A percentile compares a stretch with the other conserved stretches of the same genome.
Evolutionary conservation across 805 yeast species (phyloP).

Genomic region (Teunomyces gatunensis): DNA sequence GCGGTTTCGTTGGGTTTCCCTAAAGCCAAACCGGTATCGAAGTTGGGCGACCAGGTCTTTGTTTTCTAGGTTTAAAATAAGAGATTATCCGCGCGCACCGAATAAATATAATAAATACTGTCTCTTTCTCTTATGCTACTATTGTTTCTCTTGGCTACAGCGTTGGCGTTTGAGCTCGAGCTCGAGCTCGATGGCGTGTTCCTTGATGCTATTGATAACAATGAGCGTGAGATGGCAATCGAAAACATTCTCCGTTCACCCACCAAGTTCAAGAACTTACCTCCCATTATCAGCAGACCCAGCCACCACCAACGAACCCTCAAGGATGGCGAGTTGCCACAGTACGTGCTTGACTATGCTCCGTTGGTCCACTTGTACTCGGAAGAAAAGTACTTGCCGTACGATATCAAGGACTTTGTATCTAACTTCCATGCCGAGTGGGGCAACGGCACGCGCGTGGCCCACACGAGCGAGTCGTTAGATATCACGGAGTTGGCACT

Average conservation of each 20-base stretch:
- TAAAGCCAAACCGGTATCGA: constrained; percentile 85
- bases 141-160: not conserved
- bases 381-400: constrained; percentile 84
- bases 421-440: constrained; percentile 59
- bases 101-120: too few species aligned
- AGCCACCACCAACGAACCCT: constrained; percentile 34
- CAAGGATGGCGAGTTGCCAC: constrained; percentile 57
- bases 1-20: constrained; percentile 71
- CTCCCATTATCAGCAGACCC: constrained; percentile 39
- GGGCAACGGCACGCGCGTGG: constrained; percentile 44
- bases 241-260: constrained; percentile 27
- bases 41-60: constrained; percentile 87
- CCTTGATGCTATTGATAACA: constrained; percentile 13
- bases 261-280: constrained; percentile 23
- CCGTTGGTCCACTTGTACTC: constrained; percentile 86
- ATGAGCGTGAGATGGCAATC: constrained; percentile 19
- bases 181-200: not conserved
- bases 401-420: constrained; percentile 71
- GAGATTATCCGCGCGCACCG: too few species aligned
- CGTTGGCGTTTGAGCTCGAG: not conserved
- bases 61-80: constrained; percentile 51
- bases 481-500: constrained; percentile 31
- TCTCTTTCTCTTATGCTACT: not conserved
- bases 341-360: constrained; percentile 58
- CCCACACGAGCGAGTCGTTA: constrained; percentile 32